phyloP scores from a whole-genome alignment of 768 basidiomycete species.

The Imleria badia region DNA sequence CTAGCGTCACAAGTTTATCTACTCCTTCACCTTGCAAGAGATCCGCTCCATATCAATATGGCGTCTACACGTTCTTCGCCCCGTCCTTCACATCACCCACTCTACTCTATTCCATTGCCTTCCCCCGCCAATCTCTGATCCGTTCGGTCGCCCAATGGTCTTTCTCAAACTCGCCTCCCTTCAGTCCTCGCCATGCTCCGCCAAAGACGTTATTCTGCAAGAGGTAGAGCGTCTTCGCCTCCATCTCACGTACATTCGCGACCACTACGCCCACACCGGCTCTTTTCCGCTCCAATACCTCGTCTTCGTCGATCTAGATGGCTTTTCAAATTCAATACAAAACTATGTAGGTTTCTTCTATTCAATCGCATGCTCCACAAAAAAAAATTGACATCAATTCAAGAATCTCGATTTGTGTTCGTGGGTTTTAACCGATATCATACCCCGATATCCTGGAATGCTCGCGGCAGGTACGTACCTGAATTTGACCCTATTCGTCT shows the following conservation, averaged over 20 bases:
- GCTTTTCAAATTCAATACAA: constrained; percentile 54
- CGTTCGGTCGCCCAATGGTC: constrained; percentile 65
- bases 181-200: constrained; percentile 35
- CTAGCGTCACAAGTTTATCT: constrained; percentile 67
- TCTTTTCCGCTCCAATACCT: constrained; percentile 62
- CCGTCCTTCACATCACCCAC: constrained; percentile 37
- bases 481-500: background rate
- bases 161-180: constrained; percentile 49
- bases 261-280: constrained; percentile 23
- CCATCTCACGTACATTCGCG: constrained; percentile 52
- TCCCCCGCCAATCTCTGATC: constrained; percentile 53
- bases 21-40: constrained; percentile 60
- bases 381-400: constrained; percentile 2
- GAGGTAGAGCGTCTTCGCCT: constrained; percentile 58
- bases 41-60: constrained; percentile 55
- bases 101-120: constrained; percentile 48
- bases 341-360: constrained; percentile 46
- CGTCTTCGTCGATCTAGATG: constrained; percentile 62
- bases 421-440: constrained; percentile 64
- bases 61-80: constrained; percentile 43
- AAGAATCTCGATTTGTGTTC: constrained; percentile 62
- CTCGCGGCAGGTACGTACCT: constrained; percentile 58
- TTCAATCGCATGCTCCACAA: constrained; percentile 4
- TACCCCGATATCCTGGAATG: constrained; percentile 75
- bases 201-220: constrained; percentile 45